phyloP scores from a whole-genome alignment of 129 eudicot species.

The Centrapalus pauciflorus region DNA sequence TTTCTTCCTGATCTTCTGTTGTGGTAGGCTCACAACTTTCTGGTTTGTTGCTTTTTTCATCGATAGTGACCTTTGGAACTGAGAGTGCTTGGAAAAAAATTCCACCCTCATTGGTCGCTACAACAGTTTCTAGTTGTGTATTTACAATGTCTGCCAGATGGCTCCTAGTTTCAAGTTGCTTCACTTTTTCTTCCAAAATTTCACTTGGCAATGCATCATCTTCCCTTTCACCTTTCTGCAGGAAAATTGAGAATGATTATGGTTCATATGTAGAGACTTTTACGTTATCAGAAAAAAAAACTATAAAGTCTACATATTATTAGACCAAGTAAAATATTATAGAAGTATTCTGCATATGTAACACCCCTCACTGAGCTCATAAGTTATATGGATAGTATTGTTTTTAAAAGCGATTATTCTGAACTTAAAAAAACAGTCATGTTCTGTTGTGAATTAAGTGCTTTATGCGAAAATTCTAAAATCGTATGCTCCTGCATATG shows the following conservation, averaged over 20 bases:
- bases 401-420: background rate
- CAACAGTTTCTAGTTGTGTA: conserved; percentile 15
- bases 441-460: background rate
- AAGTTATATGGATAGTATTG: background rate
- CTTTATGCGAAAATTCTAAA: background rate
- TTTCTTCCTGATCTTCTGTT: conserved; percentile 14
- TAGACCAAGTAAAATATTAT: background rate
- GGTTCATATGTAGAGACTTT: too few species aligned
- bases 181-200: conserved; percentile 25
- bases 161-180: conserved; percentile 28
- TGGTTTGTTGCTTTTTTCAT: conserved; percentile 24
- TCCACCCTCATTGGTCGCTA: conserved; percentile 29
- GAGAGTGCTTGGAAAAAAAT: conserved; percentile 37
- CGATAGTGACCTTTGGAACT: conserved; percentile 22
- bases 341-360: conserved; percentile 10
- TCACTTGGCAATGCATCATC: conserved; percentile 20
- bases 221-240: conserved; percentile 40
- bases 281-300: conserved; percentile 1
- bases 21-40: conserved; percentile 27
- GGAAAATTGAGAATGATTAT: background rate
- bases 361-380: background rate
- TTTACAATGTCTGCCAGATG: conserved; percentile 28
- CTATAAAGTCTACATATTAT: background rate
- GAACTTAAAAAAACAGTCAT: background rate
- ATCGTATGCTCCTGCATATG: background rate